A percentile compares a stretch with the other conserved stretches of the same genome.
Conservation (phyloP, 768 basidiomycete species). For the Boletus sp. region DNA sequence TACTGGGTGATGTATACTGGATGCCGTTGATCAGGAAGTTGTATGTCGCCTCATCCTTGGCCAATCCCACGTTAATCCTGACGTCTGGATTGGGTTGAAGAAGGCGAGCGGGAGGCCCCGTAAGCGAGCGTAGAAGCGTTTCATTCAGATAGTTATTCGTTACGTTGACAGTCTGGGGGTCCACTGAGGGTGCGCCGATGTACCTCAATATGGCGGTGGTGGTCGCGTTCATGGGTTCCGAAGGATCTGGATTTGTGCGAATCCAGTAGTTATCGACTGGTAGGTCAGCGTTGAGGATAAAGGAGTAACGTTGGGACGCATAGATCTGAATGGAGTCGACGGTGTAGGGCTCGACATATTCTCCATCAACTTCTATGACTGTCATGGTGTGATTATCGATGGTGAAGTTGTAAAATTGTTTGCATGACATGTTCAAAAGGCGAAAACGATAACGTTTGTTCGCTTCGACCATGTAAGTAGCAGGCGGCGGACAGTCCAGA, state of each 20-base stretch:
- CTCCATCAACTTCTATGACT: conserved; percentile 43
- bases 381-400: conserved; percentile 30
- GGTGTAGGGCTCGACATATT: conserved; percentile 37
- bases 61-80: conserved; percentile 13
- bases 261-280: conserved; percentile 41
- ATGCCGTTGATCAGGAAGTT: conserved; percentile 14
- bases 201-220: conserved; percentile 18
- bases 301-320: conserved; percentile 45
- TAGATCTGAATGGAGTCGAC: conserved; percentile 38
- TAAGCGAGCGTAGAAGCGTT: conserved; percentile 14
- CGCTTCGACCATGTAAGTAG: conserved; percentile 32
- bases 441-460: conserved; percentile 40
- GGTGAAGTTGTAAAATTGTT: conserved; percentile 27
- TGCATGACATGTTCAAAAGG: conserved; percentile 35
- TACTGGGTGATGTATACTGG: conserved; percentile 10
- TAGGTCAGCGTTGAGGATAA: conserved; percentile 41
- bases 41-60: conserved; percentile 5
- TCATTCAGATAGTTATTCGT: conserved; percentile 13
- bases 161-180: conserved; percentile 7
- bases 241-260: neutral
- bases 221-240: neutral
- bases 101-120: conserved; percentile 5
- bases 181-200: conserved; percentile 7
- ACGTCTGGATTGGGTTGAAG: conserved; percentile 20
- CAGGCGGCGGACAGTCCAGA: conserved; percentile 19